Base-by-base conservation (phyloP, 2,329 filamentous ascomycete species). In the Westerdykella sp. region DNA sequence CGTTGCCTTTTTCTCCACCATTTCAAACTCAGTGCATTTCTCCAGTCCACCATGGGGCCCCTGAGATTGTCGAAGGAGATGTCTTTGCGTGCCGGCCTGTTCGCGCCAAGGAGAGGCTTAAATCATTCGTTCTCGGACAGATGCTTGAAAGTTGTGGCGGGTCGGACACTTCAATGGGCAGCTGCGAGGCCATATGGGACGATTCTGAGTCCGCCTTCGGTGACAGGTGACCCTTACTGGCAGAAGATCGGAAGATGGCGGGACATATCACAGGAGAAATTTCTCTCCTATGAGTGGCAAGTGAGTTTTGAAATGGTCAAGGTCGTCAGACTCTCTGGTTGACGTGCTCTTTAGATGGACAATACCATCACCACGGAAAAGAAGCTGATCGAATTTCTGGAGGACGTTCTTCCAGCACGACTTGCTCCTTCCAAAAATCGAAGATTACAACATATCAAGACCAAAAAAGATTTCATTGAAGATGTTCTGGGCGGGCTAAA, bases 401-500 rank as follows among this genome's bases (percentile, higher is more conserved):
- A 66, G 2, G 63, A 67, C 14, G 69, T 74, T 3, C 59, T 83
- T 2, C 79, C 79, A 0, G 67, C 74, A 0, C 54, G 54, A 2
- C 62, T 82, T n/a, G 75, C 75, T 6, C 32, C 23, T 14, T 54
- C 60, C 1, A 42, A 43, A 3, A 58, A 59, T 18, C 50, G 50
- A 53, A n/a, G 59, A 56, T 47, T 64, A 47, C 59, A 42, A 5
- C 61, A 62, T 18, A 67, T 71, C 51, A 69, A 69, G 45, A 74
- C 70, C 18, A 73, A 72, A 10, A 68, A 77, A 2, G 70, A 76
- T 15, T 77, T 83, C 43, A 72, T 81, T 38, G 52, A 65, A 2
- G 78, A 83, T 57, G 71, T 81, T 3, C 54, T 71, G 21, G 65
- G 66, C 13, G 80, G 78, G 10, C 71, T 82, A 41, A 69, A 65